Base-by-base conservation (phyloP, 164 flowering plant species). In the Vitis cinerea region DNA sequence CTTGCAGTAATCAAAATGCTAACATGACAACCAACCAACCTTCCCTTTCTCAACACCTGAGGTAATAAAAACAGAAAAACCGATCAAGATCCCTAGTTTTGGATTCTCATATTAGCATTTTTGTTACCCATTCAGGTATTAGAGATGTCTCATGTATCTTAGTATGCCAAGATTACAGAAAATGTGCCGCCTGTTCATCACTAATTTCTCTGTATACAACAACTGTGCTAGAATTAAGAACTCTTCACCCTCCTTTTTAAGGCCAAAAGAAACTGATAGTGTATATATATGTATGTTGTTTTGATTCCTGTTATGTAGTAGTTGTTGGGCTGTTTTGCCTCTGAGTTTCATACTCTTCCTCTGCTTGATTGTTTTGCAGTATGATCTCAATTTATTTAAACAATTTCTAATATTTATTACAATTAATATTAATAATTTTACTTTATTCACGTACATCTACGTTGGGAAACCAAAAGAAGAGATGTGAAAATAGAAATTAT, bases 11-110 rank as follows among this genome's bases (percentile, higher is more conserved):
- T 37, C 44, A 37, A 75, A 61, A 66, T 48, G 73, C 82, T 78
- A 76, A 78, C 80, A 67, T 65, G 54, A 71, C 75, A 69, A 10
- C 62, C 65, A 16, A 57, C 67, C 74, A 37, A 37, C 44, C 44
- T 55, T 59, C 69, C 66, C 72, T 75, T 69, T 29, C 65, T 9
- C 70, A 56, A 29, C 70, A 48, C 44, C 27, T 67, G 71, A 66
- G 67, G 72, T 58, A 63, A 51, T 71, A 67, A 65, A 65, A 61
- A 61, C 37, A 23, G 47, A 59, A 58, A 62, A 54, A 59, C 59
- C n/a, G 9, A 37, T 37, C 44, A 3, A 0, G 23, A 23, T 72
- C 56, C 69, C 37, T 66, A 47, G 75, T 66, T 71, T 74, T 62
- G 72, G 73, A 64, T 50, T 49, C 48, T 68, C 44, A 15, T n/a